Evolutionary conservation across 106 monocot genomes (phyloP), one percentile per base, ranked within the genome.

Genomic region (Apostasia shenzhenica): DNA sequence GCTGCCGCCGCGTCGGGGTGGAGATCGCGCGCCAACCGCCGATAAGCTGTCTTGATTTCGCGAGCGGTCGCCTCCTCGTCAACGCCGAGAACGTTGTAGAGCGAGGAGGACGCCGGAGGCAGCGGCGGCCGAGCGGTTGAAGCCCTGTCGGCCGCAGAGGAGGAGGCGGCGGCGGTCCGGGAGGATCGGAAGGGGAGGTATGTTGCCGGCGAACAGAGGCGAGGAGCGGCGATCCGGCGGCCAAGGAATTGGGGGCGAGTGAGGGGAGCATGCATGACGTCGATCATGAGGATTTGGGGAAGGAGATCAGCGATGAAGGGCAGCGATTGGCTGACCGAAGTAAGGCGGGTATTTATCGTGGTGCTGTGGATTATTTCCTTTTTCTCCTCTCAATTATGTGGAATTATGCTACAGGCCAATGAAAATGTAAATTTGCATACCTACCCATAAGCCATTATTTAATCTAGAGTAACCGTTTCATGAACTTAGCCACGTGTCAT

Each of bases 1-100:
- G 72, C 46, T 8, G 49, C 75, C 7, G 63, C 63, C 55, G 57
- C 82, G 71, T 89, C 89, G 1, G 83, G 87, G 66, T 83, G 83
- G 72, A 77, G 76, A 38, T 71, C 39, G 13, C 83, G 81, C 57
- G 88, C 81, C 12, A 81, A 70, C 4, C 61, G 57, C 57, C 88
- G 75, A 63, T 88, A 84, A 14, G 84, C 65, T 3, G 65, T 7
- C 48, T 48, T 65, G 65, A 65, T 65, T 6, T 65, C 65, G 6
- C 65, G 48, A 26, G 13, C 11, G 2, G 48, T 48, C 48, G 65
- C 65, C 8, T 37, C 37, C 48, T 65, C 65, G 2, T 6, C 13
- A 3, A 65, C 8, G 14, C 48, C 65, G 65, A 65, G 65, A 2
- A 65, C 65, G 26, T 65, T 37, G 65, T 65, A 65, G 26, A 65